phyloP scores from a whole-genome alignment of 331 rosid genomes.

The Malus hybrid region DNA sequence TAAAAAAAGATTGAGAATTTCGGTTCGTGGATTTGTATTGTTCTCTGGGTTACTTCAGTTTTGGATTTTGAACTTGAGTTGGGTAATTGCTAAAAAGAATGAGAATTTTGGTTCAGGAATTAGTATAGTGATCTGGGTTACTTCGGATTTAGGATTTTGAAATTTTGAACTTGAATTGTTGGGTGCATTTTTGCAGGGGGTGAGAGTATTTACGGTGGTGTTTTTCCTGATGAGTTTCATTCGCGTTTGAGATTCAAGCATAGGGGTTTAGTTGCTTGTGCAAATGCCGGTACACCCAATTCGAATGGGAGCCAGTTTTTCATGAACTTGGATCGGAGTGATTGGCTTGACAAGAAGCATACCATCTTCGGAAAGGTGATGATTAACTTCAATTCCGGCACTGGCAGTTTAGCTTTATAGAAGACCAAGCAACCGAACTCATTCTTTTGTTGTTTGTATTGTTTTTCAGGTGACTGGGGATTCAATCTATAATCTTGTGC shows the following conservation, averaged over 20 bases:
- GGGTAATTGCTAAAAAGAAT: background rate
- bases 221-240: slow-evolving; percentile 78
- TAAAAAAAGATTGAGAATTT: background rate
- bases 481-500: slow-evolving; percentile 72
- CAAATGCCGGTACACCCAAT: slow-evolving; percentile 56
- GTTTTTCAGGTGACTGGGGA: slow-evolving; percentile 83
- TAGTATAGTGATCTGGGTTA: background rate
- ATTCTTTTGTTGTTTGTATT: background rate
- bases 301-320: slow-evolving; percentile 93
- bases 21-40: background rate
- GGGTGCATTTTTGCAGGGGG: slow-evolving; percentile 41
- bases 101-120: background rate
- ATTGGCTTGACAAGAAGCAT: slow-evolving; percentile 76
- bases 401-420: background rate
- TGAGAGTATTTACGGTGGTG: slow-evolving; percentile 74
- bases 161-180: background rate
- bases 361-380: slow-evolving; percentile 85
- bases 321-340: slow-evolving; percentile 65
- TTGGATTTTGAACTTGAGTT: no score
- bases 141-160: background rate
- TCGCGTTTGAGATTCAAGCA: slow-evolving; percentile 90
- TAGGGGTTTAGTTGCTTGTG: slow-evolving; percentile 86
- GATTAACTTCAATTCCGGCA: background rate
- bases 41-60: background rate
- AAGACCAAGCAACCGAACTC: slow-evolving; percentile 8